Evolutionary conservation across 1,284 basidiomycete genomes (phyloP).

Genomic region (Salmacisia buchloeana): DNA sequence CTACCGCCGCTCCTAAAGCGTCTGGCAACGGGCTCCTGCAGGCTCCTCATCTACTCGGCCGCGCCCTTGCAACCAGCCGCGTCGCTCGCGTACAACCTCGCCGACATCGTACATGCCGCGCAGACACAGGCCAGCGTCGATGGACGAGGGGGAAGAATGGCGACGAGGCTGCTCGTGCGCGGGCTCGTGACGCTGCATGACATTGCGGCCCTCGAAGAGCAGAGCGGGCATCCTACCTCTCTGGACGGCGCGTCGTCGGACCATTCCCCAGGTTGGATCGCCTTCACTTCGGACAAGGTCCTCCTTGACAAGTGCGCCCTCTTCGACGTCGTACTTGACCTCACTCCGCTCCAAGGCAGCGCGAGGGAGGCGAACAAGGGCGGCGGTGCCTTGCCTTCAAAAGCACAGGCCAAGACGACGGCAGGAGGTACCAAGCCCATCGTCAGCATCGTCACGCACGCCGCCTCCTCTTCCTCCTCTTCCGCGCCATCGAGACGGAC

Average conservation of each 20-base stretch:
- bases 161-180: slow-evolving; percentile 18
- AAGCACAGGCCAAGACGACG: neutral
- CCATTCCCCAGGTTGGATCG: slow-evolving; percentile 25
- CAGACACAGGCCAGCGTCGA: slow-evolving; percentile 2
- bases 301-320: slow-evolving; percentile 34
- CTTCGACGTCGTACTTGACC: slow-evolving; percentile 35
- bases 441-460: neutral
- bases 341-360: slow-evolving; percentile 19
- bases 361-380: neutral
- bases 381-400: neutral
- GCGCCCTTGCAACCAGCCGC: slow-evolving; percentile 22
- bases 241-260: neutral
- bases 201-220: slow-evolving; percentile 23
- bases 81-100: slow-evolving; percentile 30
- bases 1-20: slow-evolving; percentile 34
- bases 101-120: slow-evolving; percentile 17
- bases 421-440: neutral
- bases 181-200: slow-evolving; percentile 40
- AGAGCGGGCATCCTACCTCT: slow-evolving; percentile 2
- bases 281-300: slow-evolving; percentile 39
- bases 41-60: slow-evolving; percentile 34
- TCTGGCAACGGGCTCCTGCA: slow-evolving; percentile 21
- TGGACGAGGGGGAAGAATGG: slow-evolving; percentile 19
- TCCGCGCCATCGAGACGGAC: slow-evolving; percentile 12
- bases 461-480: slow-evolving; percentile 14